These are phyloP conservation scores for Curvularia lunata DNA, from an alignment of 2,329 filamentous ascomycete species.

Conservation along the genomic window DNA sequence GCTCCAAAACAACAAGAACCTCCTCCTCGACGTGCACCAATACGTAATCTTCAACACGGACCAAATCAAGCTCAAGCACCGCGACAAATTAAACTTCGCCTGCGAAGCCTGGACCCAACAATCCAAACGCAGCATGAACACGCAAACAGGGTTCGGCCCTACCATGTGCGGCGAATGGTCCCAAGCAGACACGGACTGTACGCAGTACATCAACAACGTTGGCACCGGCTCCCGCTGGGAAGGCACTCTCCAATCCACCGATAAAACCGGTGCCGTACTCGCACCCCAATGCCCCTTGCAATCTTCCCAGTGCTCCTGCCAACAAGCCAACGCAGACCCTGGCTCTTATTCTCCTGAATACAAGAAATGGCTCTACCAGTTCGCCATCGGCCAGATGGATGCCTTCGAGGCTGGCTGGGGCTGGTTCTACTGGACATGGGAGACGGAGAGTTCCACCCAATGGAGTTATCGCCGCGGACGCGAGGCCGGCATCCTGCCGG, in stretches of 20 bases:
- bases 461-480: conserved; percentile 91
- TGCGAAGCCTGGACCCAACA: conserved; percentile 88
- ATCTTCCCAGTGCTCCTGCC: conserved; percentile 71
- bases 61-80: conserved; percentile 81
- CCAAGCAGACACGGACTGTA: conserved; percentile 96
- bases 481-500: conserved; percentile 77
- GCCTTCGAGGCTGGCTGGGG: conserved; percentile 93
- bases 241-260: conserved; percentile 78
- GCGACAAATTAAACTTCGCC: conserved; percentile 83
- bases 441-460: conserved; percentile 82
- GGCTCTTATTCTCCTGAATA: conserved; percentile 72
- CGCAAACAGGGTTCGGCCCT: conserved; percentile 81
- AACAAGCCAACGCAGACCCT: conserved; percentile 75
- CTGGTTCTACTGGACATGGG: conserved; percentile 99
- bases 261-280: conserved; percentile 65
- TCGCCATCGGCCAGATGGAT: conserved; percentile 95
- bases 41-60: conserved; percentile 97
- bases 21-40: conserved; percentile 96
- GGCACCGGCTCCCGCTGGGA: conserved; percentile 89
- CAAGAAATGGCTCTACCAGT: conserved; percentile 84
- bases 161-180: conserved; percentile 97
- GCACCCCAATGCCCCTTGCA: conserved; percentile 75
- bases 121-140: conserved; percentile 73
- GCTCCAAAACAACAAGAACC: conserved; percentile 71
- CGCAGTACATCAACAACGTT: conserved; percentile 85